These are phyloP conservation scores for Cryptococcus sp. DNA, from an alignment of 1,284 basidiomycete genomes.

Conservation along the genomic window DNA sequence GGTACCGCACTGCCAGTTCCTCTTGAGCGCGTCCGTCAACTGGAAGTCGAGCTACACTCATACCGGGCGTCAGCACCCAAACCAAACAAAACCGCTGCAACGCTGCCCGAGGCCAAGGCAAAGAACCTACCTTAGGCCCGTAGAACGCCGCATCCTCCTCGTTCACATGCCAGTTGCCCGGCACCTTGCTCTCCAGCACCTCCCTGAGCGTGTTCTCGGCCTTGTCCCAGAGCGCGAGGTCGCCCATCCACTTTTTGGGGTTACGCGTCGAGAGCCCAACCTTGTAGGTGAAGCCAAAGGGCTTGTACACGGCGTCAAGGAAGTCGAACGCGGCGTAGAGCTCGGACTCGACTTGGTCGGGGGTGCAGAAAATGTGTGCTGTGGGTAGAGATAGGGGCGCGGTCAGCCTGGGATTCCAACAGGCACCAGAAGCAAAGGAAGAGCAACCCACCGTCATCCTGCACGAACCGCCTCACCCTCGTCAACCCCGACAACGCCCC, in stretches of 20 bases:
- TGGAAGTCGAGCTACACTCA: constrained; percentile 73
- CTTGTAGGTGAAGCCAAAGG: constrained; percentile 97
- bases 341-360: constrained; percentile 85
- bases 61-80: background rate
- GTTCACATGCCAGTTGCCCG: constrained; percentile 90
- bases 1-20: constrained; percentile 97
- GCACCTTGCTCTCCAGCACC: constrained; percentile 81
- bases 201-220: constrained; percentile 81
- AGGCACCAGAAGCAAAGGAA: background rate
- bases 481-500: constrained; percentile 93
- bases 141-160: constrained; percentile 97
- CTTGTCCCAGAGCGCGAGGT: constrained; percentile 81
- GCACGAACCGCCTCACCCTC: constrained; percentile 89
- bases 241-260: constrained; percentile 90
- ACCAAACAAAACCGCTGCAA: background rate
- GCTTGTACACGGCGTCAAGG: constrained; percentile 86
- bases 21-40: constrained; percentile 84
- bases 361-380: constrained; percentile 83
- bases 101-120: too few species aligned
- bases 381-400: background rate
- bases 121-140: constrained; percentile 70
- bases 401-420: background rate
- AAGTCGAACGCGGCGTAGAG: constrained; percentile 88
- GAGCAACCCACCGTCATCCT: constrained; percentile 74
- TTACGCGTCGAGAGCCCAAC: constrained; percentile 89